Conservation (phyloP, 805 yeast species). For the Sugiyamaella smithiae region DNA sequence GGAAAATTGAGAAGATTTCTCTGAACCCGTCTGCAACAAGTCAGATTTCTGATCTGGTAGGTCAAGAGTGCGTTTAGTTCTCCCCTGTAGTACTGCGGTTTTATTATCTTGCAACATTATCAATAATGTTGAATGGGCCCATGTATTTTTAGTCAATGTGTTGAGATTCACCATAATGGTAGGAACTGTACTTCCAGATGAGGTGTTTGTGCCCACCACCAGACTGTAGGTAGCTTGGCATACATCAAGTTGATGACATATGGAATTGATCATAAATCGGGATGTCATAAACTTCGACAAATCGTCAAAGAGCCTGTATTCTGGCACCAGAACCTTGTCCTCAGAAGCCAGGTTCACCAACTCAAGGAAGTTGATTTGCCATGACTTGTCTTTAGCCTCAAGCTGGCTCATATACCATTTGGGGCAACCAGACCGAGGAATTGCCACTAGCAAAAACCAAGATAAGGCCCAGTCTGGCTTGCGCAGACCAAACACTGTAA, state of each 20-base stretch:
- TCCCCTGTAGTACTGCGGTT: constrained; percentile 22
- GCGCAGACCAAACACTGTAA: constrained; percentile 31
- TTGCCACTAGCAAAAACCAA: constrained; percentile 40
- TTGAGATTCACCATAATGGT: constrained; percentile 20
- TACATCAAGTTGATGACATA: constrained; percentile 30
- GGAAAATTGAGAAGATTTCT: constrained; percentile 1
- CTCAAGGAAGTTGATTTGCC: constrained; percentile 28
- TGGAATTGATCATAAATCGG: constrained; percentile 32
- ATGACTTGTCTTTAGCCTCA: constrained; percentile 24
- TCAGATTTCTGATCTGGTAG: not conserved
- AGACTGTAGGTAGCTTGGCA: constrained; percentile 24
- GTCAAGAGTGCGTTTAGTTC: constrained; percentile 14
- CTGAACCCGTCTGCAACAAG: not conserved
- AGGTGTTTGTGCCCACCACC: constrained; percentile 10
- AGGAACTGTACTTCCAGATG: constrained; percentile 10
- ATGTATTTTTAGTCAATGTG: constrained; percentile 14
- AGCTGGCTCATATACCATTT: constrained; percentile 38
- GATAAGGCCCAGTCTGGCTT: constrained; percentile 38
- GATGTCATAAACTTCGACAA: constrained; percentile 27
- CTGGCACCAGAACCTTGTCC: constrained; percentile 19
- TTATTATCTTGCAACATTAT: constrained; percentile 13
- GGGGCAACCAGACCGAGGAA: constrained; percentile 28
- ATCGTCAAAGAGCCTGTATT: constrained; percentile 29
- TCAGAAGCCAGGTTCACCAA: constrained; percentile 13
- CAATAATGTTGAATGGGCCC: constrained; percentile 24